A percentile compares a stretch with the other conserved stretches of the same genome.
Evolutionary conservation across 805 yeast species (phyloP).

Genomic region (Komagataella mondaviorum): DNA sequence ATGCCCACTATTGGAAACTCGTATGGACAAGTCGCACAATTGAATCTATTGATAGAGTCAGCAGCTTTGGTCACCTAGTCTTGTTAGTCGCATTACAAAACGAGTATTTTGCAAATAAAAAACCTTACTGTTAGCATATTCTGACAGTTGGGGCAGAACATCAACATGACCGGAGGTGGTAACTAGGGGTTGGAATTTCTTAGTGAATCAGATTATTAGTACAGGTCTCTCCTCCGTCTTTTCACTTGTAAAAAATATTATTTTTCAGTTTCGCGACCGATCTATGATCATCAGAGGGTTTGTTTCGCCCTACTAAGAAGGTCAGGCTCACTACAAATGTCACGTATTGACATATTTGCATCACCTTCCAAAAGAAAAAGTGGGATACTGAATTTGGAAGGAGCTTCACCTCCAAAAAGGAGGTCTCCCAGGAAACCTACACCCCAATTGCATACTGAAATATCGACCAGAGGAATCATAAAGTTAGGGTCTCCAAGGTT

Average conservation of each 20-base stretch:
- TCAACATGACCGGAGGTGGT: constrained; percentile 40
- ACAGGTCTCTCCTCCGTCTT: not conserved
- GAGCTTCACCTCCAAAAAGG: not conserved
- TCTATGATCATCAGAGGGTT: not conserved
- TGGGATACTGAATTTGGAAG: not conserved
- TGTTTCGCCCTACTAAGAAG: not conserved
- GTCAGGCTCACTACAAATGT: not conserved
- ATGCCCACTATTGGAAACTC: constrained; percentile 80
- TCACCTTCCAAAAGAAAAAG: constrained; percentile 1
- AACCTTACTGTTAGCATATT: constrained; percentile 64
- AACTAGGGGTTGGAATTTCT: not conserved
- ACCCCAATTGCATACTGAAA: not conserved
- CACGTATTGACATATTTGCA: constrained; percentile 1
- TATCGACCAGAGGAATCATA: not conserved
- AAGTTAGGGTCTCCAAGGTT: not conserved
- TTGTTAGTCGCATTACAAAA: not conserved
- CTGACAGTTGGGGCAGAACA: constrained; percentile 91
- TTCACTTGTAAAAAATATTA: not conserved
- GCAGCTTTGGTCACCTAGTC: constrained; percentile 25
- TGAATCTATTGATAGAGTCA: constrained; percentile 47
- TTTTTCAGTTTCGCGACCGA: not conserved
- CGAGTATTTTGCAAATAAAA: not conserved
- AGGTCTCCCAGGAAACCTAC: not conserved
- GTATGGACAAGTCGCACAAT: constrained; percentile 92
- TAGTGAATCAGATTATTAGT: not conserved